A percentile compares a stretch with the other conserved stretches of the same genome.
Evolutionary conservation across 202 grass and related monocot genomes (phyloP).

Genomic region (Brachypodium distachyon): DNA sequence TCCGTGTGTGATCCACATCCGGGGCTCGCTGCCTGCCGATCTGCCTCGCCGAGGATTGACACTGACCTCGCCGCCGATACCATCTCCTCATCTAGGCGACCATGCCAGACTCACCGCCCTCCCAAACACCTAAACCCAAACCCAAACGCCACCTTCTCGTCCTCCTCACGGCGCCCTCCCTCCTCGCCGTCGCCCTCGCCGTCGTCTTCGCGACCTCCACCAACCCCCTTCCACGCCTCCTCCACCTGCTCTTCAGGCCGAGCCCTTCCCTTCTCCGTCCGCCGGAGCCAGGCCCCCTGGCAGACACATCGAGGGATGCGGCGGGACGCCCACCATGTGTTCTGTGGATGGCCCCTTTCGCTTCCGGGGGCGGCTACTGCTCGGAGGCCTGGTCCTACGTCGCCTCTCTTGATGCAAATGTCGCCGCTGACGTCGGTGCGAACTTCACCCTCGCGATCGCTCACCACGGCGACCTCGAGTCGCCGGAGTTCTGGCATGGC

Average conservation of each 20-base stretch:
- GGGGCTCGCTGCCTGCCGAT: neutral
- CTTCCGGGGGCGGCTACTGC: conserved; percentile 62
- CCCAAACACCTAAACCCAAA: neutral
- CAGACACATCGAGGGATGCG: neutral
- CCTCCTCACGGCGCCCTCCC: conserved; percentile 25
- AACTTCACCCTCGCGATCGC: conserved; percentile 40
- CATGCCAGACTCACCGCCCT: conserved; percentile 18
- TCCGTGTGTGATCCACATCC: neutral
- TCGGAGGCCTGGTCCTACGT: conserved; percentile 77
- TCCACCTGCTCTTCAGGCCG: neutral
- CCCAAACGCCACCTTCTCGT: neutral
- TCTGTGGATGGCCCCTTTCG: conserved; percentile 82
- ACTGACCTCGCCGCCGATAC: neutral
- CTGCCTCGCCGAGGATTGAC: neutral
- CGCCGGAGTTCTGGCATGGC: conserved; percentile 56
- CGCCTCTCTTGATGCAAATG: conserved; percentile 18
- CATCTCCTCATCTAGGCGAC: neutral
- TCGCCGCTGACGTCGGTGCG: neutral
- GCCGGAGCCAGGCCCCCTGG: neutral
- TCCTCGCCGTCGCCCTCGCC: conserved; percentile 30
- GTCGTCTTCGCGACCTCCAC: conserved; percentile 13
- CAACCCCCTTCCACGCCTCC: conserved; percentile 2
- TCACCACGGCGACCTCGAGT: conserved; percentile 57
- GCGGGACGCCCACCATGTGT: conserved; percentile 57
- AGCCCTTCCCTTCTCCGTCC: neutral